Conservation (phyloP, 108 stramenopile genomes). For the Asterionellopsis glacialis region DNA sequence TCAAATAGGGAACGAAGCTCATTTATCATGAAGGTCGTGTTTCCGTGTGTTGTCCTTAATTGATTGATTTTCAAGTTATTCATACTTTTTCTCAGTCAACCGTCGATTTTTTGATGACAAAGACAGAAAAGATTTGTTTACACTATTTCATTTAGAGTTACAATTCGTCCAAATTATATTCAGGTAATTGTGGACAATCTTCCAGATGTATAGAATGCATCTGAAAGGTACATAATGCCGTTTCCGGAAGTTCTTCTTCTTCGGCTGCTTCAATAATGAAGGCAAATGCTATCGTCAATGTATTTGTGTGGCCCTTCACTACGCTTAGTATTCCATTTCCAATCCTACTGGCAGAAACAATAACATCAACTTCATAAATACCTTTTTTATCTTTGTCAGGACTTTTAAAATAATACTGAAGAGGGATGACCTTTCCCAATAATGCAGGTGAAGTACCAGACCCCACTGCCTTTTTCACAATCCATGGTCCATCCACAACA, state of each 20-base stretch:
- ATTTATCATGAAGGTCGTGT: too few species aligned
- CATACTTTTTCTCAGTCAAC: too few species aligned
- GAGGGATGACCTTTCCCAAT: constrained; percentile 81
- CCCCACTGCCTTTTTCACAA: constrained; percentile 84
- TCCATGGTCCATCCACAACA: constrained; percentile 89
- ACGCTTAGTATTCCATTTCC: constrained; percentile 88
- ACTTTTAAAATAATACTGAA: constrained; percentile 77
- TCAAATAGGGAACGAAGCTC: too few species aligned
- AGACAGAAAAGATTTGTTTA: too few species aligned
- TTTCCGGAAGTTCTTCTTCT: constrained; percentile 79
- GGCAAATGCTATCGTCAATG: constrained; percentile 78
- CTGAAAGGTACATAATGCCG: constrained; percentile 74
- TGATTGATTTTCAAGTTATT: too few species aligned
- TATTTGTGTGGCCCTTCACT: constrained; percentile 80
- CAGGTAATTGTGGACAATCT: constrained; percentile 74
- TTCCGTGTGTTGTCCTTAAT: too few species aligned
- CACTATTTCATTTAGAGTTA: background rate
- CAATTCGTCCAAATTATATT: constrained; percentile 24
- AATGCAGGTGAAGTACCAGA: constrained; percentile 84
- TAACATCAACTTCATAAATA: constrained; percentile 83
- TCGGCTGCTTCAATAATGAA: constrained; percentile 86
- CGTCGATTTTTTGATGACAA: too few species aligned
- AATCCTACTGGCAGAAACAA: constrained; percentile 74
- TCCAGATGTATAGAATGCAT: constrained; percentile 73
- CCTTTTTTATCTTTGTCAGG: constrained; percentile 48